These are phyloP conservation scores for Pisolithus thermaeus DNA, from an alignment of 1,284 basidiomycete species.

Conservation along the genomic window DNA sequence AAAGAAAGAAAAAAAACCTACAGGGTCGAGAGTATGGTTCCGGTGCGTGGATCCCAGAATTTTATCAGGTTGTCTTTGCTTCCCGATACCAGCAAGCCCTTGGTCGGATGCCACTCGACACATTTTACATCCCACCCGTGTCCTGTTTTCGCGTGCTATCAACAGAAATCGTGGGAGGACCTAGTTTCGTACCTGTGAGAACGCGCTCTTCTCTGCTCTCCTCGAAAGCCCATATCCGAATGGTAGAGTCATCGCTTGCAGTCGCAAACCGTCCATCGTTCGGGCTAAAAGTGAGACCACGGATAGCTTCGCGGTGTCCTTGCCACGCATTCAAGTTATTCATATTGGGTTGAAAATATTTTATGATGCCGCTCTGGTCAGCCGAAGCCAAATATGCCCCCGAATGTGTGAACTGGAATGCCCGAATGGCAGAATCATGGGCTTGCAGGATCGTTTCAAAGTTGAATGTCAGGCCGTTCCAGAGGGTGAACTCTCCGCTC, in stretches of 20 bases:
- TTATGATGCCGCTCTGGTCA: slow-evolving; percentile 92
- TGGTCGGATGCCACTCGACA: slow-evolving; percentile 97
- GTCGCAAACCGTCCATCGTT: slow-evolving; percentile 91
- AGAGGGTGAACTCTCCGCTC: slow-evolving; percentile 96
- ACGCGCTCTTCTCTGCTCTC: slow-evolving; percentile 85
- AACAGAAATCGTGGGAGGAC: not conserved
- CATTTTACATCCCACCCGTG: slow-evolving; percentile 99
- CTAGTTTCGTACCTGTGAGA: slow-evolving; percentile 57
- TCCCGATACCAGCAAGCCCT: slow-evolving; percentile 90
- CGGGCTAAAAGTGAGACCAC: slow-evolving; percentile 88
- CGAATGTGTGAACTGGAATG: slow-evolving; percentile 86
- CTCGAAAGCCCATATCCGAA: slow-evolving; percentile 95
- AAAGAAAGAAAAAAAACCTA: slow-evolving; percentile 36
- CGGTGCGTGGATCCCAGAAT: slow-evolving; percentile 96
- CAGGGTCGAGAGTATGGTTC: slow-evolving; percentile 83
- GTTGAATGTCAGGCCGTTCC: slow-evolving; percentile 99
- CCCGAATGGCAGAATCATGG: slow-evolving; percentile 91
- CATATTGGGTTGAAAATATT: slow-evolving; percentile 99
- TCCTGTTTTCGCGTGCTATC: slow-evolving; percentile 35
- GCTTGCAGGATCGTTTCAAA: slow-evolving; percentile 99
- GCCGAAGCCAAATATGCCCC: slow-evolving; percentile 89
- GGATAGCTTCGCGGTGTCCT: slow-evolving; percentile 84
- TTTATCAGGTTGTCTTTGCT: slow-evolving; percentile 98
- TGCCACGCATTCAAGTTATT: slow-evolving; percentile 95
- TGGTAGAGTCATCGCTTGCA: slow-evolving; percentile 90